Conservation (phyloP, 345 rosid genomes). For the Aquilaria yunnanensis region DNA sequence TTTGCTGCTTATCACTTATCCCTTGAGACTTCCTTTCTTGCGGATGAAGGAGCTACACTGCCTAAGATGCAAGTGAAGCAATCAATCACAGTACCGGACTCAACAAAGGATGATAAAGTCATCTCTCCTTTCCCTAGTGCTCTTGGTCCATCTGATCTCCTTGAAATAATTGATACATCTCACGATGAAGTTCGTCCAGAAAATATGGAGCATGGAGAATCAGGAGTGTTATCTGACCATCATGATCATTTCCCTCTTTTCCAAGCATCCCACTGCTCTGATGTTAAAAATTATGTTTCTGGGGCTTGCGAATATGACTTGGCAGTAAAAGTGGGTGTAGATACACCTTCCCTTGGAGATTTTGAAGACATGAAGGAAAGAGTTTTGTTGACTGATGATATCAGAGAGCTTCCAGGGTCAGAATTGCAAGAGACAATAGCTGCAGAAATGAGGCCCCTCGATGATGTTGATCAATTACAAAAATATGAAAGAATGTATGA, state of each 20-base stretch:
- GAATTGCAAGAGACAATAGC: conserved; percentile 28
- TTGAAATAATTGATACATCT: conserved; percentile 24
- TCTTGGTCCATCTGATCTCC: conserved; percentile 18
- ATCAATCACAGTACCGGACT: conserved; percentile 37
- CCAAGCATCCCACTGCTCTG: conserved; percentile 18
- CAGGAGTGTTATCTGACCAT: conserved; percentile 29
- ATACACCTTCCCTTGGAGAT: conserved; percentile 21
- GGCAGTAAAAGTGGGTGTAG: conserved; percentile 19
- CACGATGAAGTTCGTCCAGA: conserved; percentile 26
- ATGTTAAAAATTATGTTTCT: conserved; percentile 24
- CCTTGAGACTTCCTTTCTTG: conserved; percentile 94
- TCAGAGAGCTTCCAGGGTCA: conserved; percentile 21
- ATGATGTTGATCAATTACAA: conserved; percentile 27
- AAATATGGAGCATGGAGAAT: conserved; percentile 30
- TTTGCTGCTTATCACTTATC: conserved; percentile 98
- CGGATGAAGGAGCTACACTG: conserved; percentile 98
- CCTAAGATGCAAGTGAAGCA: conserved; percentile 48
- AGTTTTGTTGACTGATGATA: conserved; percentile 13
- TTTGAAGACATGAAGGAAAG: conserved; percentile 23
- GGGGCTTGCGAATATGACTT: conserved; percentile 30
- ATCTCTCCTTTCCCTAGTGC: conserved; percentile 30
- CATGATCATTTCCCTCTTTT: conserved; percentile 32
- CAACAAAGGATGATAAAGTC: conserved; percentile 28
- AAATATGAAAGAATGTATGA: conserved; percentile 42
- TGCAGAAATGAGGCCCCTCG: conserved; percentile 32